A percentile compares a stretch with the other conserved stretches of the same genome.
Evolutionary conservation across 2,329 filamentous ascomycete species (phyloP).

Genomic region (Arthroderma sp.): DNA sequence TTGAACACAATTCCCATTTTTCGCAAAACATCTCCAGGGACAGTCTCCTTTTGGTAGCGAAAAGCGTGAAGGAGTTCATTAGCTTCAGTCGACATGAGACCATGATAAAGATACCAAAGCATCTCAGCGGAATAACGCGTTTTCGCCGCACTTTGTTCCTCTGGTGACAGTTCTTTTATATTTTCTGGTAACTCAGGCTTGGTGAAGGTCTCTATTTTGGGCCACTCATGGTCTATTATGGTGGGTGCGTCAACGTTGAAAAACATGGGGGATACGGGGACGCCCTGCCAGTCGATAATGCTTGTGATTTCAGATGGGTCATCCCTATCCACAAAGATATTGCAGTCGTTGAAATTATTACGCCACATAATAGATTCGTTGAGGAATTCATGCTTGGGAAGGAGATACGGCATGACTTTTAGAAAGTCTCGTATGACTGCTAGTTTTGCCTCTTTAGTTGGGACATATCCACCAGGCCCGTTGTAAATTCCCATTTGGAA

Average conservation of each 20-base stretch:
- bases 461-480: conserved; percentile 20
- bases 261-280: conserved; percentile 12
- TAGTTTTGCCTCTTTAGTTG: conserved; percentile 16
- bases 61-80: conserved; percentile 12
- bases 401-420: conserved; percentile 19
- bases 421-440: conserved; percentile 22
- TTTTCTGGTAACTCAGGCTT: conserved; percentile 11
- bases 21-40: conserved; percentile 14
- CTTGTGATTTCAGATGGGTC: conserved; percentile 10
- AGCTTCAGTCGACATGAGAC: conserved; percentile 8
- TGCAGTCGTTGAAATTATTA: conserved; percentile 26
- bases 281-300: conserved; percentile 17
- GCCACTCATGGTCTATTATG: conserved; percentile 15
- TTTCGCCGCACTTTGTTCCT: conserved; percentile 14
- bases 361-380: conserved; percentile 26
- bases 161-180: conserved; percentile 12
- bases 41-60: conserved; percentile 12
- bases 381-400: conserved; percentile 16
- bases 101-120: conserved; percentile 16
- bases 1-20: conserved; percentile 13
- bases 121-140: conserved; percentile 13
- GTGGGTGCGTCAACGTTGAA: conserved; percentile 12
- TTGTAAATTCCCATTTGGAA: conserved; percentile 15
- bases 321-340: conserved; percentile 25
- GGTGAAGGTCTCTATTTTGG: conserved; percentile 10